A percentile compares a stretch with the other conserved stretches of the same genome.
These are phyloP conservation scores for Fomitopsis schrenkii DNA, from an alignment of 1,284 basidiomycete species.

Conservation along the genomic window DNA sequence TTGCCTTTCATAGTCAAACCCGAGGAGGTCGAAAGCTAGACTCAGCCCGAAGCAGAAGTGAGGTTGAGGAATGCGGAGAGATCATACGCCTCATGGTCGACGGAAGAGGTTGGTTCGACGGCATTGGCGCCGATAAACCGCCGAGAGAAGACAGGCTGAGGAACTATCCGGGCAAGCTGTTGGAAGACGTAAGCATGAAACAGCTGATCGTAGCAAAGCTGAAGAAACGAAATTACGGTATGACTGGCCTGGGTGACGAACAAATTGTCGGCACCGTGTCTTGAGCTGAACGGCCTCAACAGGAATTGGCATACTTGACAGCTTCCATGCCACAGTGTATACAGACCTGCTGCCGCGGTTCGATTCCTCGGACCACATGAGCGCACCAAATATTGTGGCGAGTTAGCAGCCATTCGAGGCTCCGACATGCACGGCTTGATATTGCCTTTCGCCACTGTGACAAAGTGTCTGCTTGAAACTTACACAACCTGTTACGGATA, in stretches of 20 bases:
- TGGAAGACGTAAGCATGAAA: neutral
- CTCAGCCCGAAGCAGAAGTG: neutral
- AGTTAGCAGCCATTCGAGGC: neutral
- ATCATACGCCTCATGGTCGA: neutral
- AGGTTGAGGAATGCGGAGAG: neutral
- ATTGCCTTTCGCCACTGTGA: neutral
- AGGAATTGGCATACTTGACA: neutral
- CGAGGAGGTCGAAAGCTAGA: neutral
- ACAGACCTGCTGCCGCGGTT: too few species aligned
- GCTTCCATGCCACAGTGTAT: neutral
- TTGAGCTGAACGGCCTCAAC: neutral
- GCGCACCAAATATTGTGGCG: neutral
- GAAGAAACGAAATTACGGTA: neutral
- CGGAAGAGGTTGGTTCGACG: neutral
- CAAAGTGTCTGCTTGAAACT: neutral
- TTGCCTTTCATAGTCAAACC: neutral
- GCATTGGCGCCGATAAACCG: neutral
- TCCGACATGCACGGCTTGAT: too few species aligned
- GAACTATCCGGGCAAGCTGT: neutral
- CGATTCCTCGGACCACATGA: neutral
- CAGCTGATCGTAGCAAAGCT: neutral
- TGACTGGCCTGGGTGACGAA: neutral
- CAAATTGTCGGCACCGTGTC: neutral
- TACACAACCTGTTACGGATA: constrained; percentile 3
- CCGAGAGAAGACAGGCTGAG: neutral